These are phyloP conservation scores for Aspergillus calidoustus DNA, from an alignment of 2,329 filamentous ascomycete genomes.

Conservation along the genomic window DNA sequence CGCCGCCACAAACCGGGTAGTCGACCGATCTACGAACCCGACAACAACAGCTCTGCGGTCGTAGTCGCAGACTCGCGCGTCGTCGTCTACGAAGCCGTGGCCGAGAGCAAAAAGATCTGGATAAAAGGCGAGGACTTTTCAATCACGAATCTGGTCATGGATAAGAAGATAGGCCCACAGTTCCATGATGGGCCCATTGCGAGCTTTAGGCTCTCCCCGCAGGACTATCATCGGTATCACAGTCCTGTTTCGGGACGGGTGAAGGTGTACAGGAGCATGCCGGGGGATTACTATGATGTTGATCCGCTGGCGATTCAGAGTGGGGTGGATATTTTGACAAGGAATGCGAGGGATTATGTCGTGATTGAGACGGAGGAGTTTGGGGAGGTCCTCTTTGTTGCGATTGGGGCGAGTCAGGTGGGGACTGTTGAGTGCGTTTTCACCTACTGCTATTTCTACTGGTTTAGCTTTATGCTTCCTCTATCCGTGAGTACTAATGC, in stretches of 20 bases:
- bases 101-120: slow-evolving; percentile 42
- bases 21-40: slow-evolving; percentile 39
- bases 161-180: slow-evolving; percentile 35
- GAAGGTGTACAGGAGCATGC: slow-evolving; percentile 43
- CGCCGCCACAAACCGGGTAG: slow-evolving; percentile 37
- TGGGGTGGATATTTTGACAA: slow-evolving; percentile 44
- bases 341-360: slow-evolving; percentile 45
- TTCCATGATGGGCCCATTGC: slow-evolving; percentile 45
- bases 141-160: slow-evolving; percentile 45
- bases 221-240: slow-evolving; percentile 55
- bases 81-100: slow-evolving; percentile 42
- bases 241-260: slow-evolving; percentile 48
- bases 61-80: slow-evolving; percentile 44
- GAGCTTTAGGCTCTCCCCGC: slow-evolving; percentile 49
- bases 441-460: too few species aligned
- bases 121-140: slow-evolving; percentile 52
- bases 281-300: slow-evolving; percentile 51
- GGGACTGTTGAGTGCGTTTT: slow-evolving; percentile 45
- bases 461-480: too few species aligned
- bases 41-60: slow-evolving; percentile 36
- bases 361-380: slow-evolving; percentile 46
- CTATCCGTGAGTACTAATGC: not conserved
- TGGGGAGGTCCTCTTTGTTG: slow-evolving; percentile 49
- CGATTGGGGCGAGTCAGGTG: slow-evolving; percentile 48
- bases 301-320: slow-evolving; percentile 42